Evolutionary conservation across 805 yeast species (phyloP).

Genomic region (Tetrapisispora fleetii): DNA sequence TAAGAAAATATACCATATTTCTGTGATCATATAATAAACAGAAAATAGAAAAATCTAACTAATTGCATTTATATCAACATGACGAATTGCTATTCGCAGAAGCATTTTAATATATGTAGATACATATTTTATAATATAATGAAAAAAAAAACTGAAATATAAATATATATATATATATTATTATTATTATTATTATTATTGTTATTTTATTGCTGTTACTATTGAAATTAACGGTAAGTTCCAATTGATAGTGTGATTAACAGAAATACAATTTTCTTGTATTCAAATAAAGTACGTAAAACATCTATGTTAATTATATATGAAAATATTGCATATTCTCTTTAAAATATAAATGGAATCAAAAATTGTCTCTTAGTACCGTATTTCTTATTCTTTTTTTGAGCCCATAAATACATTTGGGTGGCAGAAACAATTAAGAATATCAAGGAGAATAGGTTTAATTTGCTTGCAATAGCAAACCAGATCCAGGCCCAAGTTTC

Average conservation of each 20-base stretch:
- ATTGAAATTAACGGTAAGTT: background rate
- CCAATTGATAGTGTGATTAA: too few relatives aligned
- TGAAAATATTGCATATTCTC: too few relatives aligned
- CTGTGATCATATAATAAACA: too few relatives aligned
- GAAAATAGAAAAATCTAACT: background rate
- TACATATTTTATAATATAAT: background rate
- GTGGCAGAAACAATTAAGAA: conserved; percentile 61
- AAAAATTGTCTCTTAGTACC: conserved; percentile 70
- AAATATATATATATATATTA: background rate
- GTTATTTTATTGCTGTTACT: too few relatives aligned
- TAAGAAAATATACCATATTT: too few relatives aligned
- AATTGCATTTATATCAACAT: background rate
- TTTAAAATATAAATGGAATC: conserved; percentile 62
- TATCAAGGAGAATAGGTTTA: conserved; percentile 66
- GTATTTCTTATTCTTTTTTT: conserved; percentile 72
- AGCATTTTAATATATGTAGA: background rate
- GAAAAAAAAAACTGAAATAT: background rate
- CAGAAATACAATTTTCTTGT: too few relatives aligned
- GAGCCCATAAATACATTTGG: conserved; percentile 92
- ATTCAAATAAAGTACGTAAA: too few relatives aligned
- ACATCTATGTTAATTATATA: too few relatives aligned
- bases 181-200: too few relatives aligned
- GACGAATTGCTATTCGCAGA: background rate
- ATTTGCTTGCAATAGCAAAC: conserved; percentile 53
- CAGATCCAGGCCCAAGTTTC: conserved; percentile 71